Evolutionary conservation across 768 basidiomycete genomes (phyloP), one percentile per base, ranked within the genome.

Genomic region (Hypholoma sublateritium): DNA sequence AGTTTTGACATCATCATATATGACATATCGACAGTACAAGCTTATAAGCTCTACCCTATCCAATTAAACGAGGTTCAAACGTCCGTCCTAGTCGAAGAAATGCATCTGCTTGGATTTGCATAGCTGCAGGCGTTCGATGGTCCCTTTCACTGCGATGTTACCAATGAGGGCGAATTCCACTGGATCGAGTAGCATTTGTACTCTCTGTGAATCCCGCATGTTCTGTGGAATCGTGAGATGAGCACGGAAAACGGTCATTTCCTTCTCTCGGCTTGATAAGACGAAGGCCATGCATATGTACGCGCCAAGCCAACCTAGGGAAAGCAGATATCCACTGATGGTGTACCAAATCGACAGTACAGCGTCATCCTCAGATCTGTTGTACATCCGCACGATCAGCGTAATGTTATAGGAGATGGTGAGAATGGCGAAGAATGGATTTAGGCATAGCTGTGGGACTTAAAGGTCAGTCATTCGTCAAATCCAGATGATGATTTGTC

Each of bases 201-300:
- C 45, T 43, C 64, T 67, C 16, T 66, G 64, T 17, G 55, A 28
- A 16, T 44, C 34, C 21, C 45, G 32, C 42, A 60, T 46, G 22
- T 37, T 48, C 50, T 56, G 57, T 11, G 60, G 65, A 24, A 67
- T 51, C 17, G 50, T 25, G 44, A 69, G 49, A 11, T 53, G 54
- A 50, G 57, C 39, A 21, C 61, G 46, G 24, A 58, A 62, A 1
- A 69, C 11, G 46, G 49, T 47, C 19, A 65, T 47, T 43, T 52
- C 51, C 19, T 5, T 56, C 49, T 56, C 51, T 59, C 58, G 58
- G 48, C 52, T 59, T 22, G 64, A 60, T 16, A 65, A 58, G 25
- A 72, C 59, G 39, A 67, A 41, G 42, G 64, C 57, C 67, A 72
- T 70, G 21, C 66, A 62, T 22, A 67, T 55, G 53, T 67, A 69